Conservation (phyloP, 2,329 filamentous ascomycete genomes). For the Leptodontidium sp. region DNA sequence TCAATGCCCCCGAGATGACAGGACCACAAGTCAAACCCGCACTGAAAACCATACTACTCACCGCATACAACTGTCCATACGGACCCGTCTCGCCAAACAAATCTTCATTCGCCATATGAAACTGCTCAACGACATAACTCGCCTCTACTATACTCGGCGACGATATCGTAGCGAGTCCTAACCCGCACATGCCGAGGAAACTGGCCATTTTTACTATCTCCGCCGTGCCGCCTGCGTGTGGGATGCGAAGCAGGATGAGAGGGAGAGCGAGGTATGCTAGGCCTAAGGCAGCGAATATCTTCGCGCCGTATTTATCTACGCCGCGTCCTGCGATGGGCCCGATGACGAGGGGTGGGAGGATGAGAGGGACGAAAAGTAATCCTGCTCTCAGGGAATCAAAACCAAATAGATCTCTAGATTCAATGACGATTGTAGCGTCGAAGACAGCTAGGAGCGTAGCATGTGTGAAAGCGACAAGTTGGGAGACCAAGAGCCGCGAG, state of each 20-base stretch:
- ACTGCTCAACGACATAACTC: constrained; percentile 61
- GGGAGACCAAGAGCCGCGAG: constrained; percentile 51
- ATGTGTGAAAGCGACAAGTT: constrained; percentile 54
- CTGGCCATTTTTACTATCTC: constrained; percentile 56
- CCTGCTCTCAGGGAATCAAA: constrained; percentile 50
- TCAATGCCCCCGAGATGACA: constrained; percentile 60
- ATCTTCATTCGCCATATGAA: constrained; percentile 61
- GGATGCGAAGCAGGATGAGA: constrained; percentile 52
- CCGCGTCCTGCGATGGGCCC: constrained; percentile 48
- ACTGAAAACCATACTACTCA: constrained; percentile 70
- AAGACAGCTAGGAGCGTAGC: constrained; percentile 50
- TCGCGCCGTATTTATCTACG: constrained; percentile 50
- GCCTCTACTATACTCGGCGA: constrained; percentile 65
- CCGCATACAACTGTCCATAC: constrained; percentile 71
- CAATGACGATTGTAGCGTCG: constrained; percentile 51
- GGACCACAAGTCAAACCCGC: constrained; percentile 67
- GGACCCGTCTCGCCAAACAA: constrained; percentile 64
- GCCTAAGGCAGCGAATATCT: constrained; percentile 46
- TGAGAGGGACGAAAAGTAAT: constrained; percentile 50
- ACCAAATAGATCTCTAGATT: constrained; percentile 49
- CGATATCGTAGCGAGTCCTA: constrained; percentile 61
- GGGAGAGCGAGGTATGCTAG: constrained; percentile 37
- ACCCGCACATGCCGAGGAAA: constrained; percentile 56
- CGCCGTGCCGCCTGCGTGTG: constrained; percentile 49
- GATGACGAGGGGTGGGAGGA: constrained; percentile 49